phyloP scores from a whole-genome alignment of 306 rosid genomes.

The Castanopsis chinensis region DNA sequence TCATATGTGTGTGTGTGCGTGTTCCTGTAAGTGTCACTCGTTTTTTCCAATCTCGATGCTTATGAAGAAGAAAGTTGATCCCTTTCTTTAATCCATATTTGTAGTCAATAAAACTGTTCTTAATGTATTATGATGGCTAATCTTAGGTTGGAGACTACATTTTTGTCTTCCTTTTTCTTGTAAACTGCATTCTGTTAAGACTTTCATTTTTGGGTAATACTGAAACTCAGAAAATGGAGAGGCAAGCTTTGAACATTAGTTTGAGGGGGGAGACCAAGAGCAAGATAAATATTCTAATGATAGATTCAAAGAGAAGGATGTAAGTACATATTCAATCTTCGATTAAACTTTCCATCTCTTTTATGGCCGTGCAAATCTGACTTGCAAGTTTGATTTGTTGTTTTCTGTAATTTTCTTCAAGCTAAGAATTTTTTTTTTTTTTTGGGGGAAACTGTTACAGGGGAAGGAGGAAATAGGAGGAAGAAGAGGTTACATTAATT shows the following conservation, averaged over 20 bases:
- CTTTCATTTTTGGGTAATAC: conserved; percentile 13
- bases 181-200: conserved; percentile 11
- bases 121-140: conserved; percentile 1
- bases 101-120: neutral
- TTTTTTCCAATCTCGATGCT: neutral
- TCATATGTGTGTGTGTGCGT: neutral
- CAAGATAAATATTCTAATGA: conserved; percentile 49
- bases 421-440: conserved; percentile 3
- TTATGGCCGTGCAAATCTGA: conserved; percentile 9
- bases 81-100: neutral
- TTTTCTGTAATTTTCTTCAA: conserved; percentile 5
- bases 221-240: conserved; percentile 51
- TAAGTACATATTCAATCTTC: conserved; percentile 31
- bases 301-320: conserved; percentile 46
- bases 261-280: conserved; percentile 36
- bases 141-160: neutral
- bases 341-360: conserved; percentile 1
- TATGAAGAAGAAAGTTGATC: neutral
- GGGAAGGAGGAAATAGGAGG: conserved; percentile 68
- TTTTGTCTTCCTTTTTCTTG: conserved; percentile 1
- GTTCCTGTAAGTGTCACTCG: neutral
- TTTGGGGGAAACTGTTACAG: conserved; percentile 39
- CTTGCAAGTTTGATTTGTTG: neutral
- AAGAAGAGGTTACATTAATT: conserved; percentile 72
- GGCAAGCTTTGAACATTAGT: conserved; percentile 26